Base-by-base conservation (phyloP, 306 rosid genomes). In the Dryas octopetala region DNA sequence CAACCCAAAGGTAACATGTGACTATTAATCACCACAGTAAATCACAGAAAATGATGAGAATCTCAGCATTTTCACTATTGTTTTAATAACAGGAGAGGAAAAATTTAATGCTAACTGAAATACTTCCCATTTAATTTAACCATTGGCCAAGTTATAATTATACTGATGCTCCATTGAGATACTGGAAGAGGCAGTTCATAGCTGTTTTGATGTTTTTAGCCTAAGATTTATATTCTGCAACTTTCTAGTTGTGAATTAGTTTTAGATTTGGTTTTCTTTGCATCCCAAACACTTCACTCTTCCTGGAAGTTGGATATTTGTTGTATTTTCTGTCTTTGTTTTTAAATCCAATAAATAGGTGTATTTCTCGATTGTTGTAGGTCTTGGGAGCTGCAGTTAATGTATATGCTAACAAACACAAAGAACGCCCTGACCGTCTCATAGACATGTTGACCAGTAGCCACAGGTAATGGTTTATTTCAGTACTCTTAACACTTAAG, bases 401-500 rank as follows among this genome's bases (percentile, higher is more conserved):
- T 75, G 96, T 95, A 76, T 95, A 91, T 87, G 98, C 98, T 76
- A 95, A 95, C 69, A 95, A 88, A 82, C 98, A 95, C 87, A 95
- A 95, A 84, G 98, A 95, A 74, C 98, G 98, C 62, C 96, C 98
- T 40, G 97, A 91, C 70, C 97, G 98, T 85, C 95, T 95, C 63
- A 95, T 91, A 64, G 98, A 95, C 90, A 91, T 95, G 98, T 79
- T 95, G 81, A 90, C 95, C 59, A 95, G 98, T 81, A 95, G 97
- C 84, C 98, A 95, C 86, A 87, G 98, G 98, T 94, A 77, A 73
- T 62, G 71, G 15, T 23, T 74, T 74, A 61, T 46, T 57, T 51
- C 61, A 7, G 32, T 7, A 41, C 15, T 26, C 54, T 23, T 23
- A 23, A 23, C 23, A 23, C 23, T 23, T 23, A 23, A 23, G 23